Conservation (phyloP, 1,139 yeast species). For the Yamadazyma epiphylla region DNA sequence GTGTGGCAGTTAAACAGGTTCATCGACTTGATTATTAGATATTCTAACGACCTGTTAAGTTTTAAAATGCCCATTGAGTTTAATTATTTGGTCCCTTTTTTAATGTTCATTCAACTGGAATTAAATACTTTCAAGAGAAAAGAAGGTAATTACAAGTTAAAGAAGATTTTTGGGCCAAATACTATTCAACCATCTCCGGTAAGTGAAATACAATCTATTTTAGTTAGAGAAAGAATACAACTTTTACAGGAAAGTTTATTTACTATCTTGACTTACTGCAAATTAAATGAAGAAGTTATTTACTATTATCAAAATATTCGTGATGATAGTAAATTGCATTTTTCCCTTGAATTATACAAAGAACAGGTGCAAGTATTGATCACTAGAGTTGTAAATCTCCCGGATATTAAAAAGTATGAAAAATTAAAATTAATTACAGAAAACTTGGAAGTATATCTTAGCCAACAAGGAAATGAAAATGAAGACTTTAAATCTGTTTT, state of each 20-base stretch:
- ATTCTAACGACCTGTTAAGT: neutral
- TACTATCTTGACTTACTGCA: conserved; percentile 7
- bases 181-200: too few species aligned
- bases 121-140: neutral
- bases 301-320: conserved; percentile 4
- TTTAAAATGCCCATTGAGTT: neutral
- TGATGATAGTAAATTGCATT: conserved; percentile 7
- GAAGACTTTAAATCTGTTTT: too few species aligned
- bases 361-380: conserved; percentile 3
- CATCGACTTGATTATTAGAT: conserved; percentile 2
- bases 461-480: too few species aligned
- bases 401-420: too few species aligned
- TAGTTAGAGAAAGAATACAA: neutral
- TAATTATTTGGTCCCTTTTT: neutral
- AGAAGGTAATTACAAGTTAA: neutral
- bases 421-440: too few species aligned
- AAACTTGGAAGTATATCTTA: too few species aligned
- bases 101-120: neutral
- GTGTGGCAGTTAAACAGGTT: conserved; percentile 11
- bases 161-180: too few species aligned
- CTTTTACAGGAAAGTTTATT: conserved; percentile 1
- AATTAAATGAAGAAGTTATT: conserved; percentile 4
- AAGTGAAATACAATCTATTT: too few species aligned
- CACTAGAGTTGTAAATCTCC: too few species aligned
- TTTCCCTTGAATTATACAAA: conserved; percentile 9